Percentiles rank a stretch among this genome's conserved stretches.
phyloP scores from a whole-genome alignment of 306 rosid species.

The Pterocarpus macrocarpus region DNA sequence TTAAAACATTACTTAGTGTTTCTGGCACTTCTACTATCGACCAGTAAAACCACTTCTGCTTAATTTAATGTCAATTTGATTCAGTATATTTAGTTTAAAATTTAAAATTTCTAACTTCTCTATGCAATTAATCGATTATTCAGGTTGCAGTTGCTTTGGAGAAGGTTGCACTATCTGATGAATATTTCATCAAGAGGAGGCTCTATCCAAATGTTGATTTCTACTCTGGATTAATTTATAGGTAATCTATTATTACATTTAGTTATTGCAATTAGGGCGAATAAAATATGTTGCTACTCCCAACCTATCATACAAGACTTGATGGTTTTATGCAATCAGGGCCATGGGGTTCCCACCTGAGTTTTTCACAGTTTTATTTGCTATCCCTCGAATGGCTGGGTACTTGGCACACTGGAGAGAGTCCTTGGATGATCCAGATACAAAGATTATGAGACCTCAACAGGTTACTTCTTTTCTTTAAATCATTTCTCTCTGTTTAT shows the following conservation, averaged over 20 bases:
- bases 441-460: constrained; percentile 94
- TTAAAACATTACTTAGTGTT: constrained; percentile 6
- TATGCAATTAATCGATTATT: constrained; percentile 48
- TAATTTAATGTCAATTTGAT: constrained; percentile 36
- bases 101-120: constrained; percentile 28
- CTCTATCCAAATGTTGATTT: constrained; percentile 94
- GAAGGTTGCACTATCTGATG: constrained; percentile 87
- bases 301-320: constrained; percentile 24
- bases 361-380: constrained; percentile 87
- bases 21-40: no score
- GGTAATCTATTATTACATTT: constrained; percentile 52
- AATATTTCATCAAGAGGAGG: constrained; percentile 86
- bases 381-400: constrained; percentile 97
- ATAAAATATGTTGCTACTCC: neutral
- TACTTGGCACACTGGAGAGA: constrained; percentile 96
- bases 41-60: no score
- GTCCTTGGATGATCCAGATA: constrained; percentile 92
- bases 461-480: constrained; percentile 63
- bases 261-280: neutral
- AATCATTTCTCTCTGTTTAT: neutral
- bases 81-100: constrained; percentile 24
- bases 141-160: constrained; percentile 93
- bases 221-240: constrained; percentile 90
- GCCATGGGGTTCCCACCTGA: constrained; percentile 96
- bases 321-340: constrained; percentile 59